Evolutionary conservation across 148 eudicot genomes (phyloP), one percentile per base, ranked within the genome.

Genomic region (Amaranthus cruentus): DNA sequence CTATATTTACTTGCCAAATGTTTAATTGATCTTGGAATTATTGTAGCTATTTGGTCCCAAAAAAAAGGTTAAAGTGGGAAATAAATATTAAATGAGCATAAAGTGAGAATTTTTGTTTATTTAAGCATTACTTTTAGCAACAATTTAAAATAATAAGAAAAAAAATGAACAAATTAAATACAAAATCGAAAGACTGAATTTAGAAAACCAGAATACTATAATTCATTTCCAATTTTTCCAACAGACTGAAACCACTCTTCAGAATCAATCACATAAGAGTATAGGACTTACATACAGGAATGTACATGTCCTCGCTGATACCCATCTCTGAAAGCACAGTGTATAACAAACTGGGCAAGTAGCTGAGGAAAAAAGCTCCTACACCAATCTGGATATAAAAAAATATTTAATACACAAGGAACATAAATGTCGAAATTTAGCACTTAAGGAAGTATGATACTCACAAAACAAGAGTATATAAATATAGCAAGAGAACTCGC

Each of bases 281-380:
- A 28, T 79, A 73, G 52, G 87, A 88, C 97, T 91, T 92, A 96
- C 96, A 88, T 96, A 96, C 99, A 96, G 94, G 96, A 81, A 87
- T 78, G 87, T 90, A 89, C 86, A 90, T 57, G 78, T 96, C 96
- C 83, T 96, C 97, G 65, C 90, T 78, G 63, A 96, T 73, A 79
- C 99, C 99, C 18, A 88, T 72, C 80, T 92, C 97, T 11, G 70
- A 73, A 49, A 96, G 89, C 60, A 88, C 38, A 47, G 85, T 77
- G 13, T 77, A 88, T 71, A 96, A 71, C 54, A 96, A 76, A 55
- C 69, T 81, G 50, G 97, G 96, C 79, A 90, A 58, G 70, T 92
- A 90, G 72, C 86, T 70, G 42, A 89, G 83, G 13, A 92, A 79
- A 77, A 90, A 90, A 55, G 94, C 85, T 71, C 99, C 99, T 57